Base-by-base conservation (phyloP, 441 rosid genomes). In the Arabidopsis lyrata region DNA sequence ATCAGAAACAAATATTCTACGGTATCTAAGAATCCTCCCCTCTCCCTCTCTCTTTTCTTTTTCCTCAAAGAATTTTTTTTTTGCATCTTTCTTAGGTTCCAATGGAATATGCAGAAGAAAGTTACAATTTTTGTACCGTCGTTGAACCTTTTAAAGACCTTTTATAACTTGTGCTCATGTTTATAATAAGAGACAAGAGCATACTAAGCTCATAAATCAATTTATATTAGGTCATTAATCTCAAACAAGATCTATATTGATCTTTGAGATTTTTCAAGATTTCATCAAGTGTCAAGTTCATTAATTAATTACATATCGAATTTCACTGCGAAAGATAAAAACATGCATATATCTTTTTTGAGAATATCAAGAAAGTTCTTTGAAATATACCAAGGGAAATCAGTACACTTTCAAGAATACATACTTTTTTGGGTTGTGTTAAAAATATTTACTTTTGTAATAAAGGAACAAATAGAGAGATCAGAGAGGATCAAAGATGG, bases 401-500 rank as follows among this genome's bases (percentile, higher is more conserved):
- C 18, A 50, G 31, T 5, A 41, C 32, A 67, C n/a, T 60, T 53
- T 41, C 39, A 74, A 66, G 62, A 47, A 66, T 6, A 20, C 49
- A 54, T n/a, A 18, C 6, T 24, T 2, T 58, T 32, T 12, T 32
- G 55, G 47, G 5, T 32, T 53, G 22, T 52, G 48, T 32, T 42
- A 34, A 44, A 8, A 16, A 1, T 11, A 0, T 5, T 34, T 49
- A 29, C 13, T 24, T 60, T 44, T 45, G 53, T 44, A 16, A 34
- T 7, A 41, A 59, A 74, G 66, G 35, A 27, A 48, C 16, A 39
- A 32, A 60, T 11, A 49, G 73, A 74, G 62, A 62, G 65, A 69
- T 61, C 69, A 14, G 50, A 41, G 82, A 82, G 68, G 53, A 20
- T 63, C 41, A 65, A 81, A 71, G 81, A 82, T 84, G 73, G 87